phyloP scores from a whole-genome alignment of 345 rosid species.

The Citrus sp. region DNA sequence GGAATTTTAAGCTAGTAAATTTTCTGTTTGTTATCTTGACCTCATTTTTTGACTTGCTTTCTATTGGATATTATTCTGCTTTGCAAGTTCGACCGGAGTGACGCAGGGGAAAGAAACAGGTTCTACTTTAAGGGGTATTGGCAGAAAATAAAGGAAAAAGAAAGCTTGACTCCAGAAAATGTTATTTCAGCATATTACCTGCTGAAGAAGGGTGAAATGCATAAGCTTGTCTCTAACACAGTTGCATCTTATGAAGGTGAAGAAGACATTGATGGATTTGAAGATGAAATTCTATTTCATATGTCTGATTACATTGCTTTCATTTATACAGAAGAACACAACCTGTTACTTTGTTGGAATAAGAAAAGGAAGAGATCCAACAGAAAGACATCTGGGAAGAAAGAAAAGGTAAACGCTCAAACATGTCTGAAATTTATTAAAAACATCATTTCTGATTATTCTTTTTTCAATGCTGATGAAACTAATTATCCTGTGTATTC shows the following conservation, averaged over 20 bases:
- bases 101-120: slow-evolving; percentile 27
- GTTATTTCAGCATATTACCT: slow-evolving; percentile 24
- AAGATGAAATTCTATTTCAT: background rate
- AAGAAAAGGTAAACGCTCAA: background rate
- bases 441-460: background rate
- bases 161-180: slow-evolving; percentile 29
- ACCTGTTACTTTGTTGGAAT: background rate
- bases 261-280: slow-evolving; percentile 6
- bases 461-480: too few species aligned
- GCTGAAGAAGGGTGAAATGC: slow-evolving; percentile 18
- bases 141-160: slow-evolving; percentile 32
- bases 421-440: background rate
- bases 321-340: background rate
- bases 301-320: background rate
- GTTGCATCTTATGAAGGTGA: background rate
- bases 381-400: background rate
- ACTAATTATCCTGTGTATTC: too few species aligned
- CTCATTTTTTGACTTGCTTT: too few species aligned
- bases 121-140: slow-evolving; percentile 42
- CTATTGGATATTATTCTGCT: slow-evolving; percentile 5
- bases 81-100: slow-evolving; percentile 35
- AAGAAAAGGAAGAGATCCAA: slow-evolving; percentile 13
- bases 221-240: too few species aligned
- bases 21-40: background rate
- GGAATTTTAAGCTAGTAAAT: background rate